Evolutionary conservation across 208 protist species (phyloP).

Genomic region (Leishmania tropica): DNA sequence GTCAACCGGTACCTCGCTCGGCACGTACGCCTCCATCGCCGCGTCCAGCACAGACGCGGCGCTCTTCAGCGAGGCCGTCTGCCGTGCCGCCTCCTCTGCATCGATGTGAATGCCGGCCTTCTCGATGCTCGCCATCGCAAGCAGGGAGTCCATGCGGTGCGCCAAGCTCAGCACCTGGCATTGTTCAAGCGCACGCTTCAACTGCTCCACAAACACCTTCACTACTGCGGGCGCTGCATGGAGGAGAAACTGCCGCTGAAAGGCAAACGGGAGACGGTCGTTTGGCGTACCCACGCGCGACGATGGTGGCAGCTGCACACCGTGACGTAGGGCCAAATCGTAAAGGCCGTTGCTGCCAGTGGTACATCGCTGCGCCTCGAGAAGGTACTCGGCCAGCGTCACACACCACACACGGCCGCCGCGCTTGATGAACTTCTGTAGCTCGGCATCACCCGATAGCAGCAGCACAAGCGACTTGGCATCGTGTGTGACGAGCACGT

Average conservation of each 20-base stretch:
- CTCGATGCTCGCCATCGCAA: slow-evolving; percentile 81
- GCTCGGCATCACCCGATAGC: slow-evolving; percentile 56
- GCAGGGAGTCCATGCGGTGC: slow-evolving; percentile 84
- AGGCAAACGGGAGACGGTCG: slow-evolving; percentile 59
- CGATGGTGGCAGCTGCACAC: slow-evolving; percentile 52
- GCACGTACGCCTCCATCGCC: slow-evolving; percentile 60
- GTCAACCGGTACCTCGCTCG: slow-evolving; percentile 70
- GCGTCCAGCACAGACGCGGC: slow-evolving; percentile 54
- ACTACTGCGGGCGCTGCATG: slow-evolving; percentile 47
- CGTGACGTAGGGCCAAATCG: slow-evolving; percentile 64
- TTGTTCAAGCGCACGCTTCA: slow-evolving; percentile 41
- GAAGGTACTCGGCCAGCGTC: slow-evolving; percentile 83
- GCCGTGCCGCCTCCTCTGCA: slow-evolving; percentile 53
- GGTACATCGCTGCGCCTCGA: slow-evolving; percentile 68
- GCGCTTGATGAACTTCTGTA: slow-evolving; percentile 68
- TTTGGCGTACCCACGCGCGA: slow-evolving; percentile 46
- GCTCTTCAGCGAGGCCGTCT: slow-evolving; percentile 59
- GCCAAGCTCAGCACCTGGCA: slow-evolving; percentile 67
- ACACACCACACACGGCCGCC: slow-evolving; percentile 89
- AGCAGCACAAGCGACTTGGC: slow-evolving; percentile 79
- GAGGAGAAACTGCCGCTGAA: slow-evolving; percentile 59
- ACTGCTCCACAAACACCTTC: slow-evolving; percentile 59
- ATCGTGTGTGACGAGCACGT: slow-evolving; percentile 80
- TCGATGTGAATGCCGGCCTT: slow-evolving; percentile 74
- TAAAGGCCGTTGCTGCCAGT: slow-evolving; percentile 59